Base-by-base conservation (phyloP, 23 red algal genomes). In the Gracilaria domingensis region DNA sequence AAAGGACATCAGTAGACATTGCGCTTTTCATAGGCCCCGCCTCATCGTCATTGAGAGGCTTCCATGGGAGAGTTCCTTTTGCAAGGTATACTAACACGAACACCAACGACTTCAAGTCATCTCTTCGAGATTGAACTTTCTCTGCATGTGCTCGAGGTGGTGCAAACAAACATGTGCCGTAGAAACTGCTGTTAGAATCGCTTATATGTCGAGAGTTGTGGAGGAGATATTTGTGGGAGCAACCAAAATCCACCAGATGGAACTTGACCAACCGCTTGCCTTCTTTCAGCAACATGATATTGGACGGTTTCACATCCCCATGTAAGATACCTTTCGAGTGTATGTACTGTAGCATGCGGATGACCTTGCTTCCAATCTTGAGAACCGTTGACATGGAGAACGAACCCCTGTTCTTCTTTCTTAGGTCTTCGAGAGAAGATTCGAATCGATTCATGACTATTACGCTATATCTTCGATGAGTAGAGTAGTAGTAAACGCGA, bases 221-320 rank as follows among this genome's bases (percentile, higher is more conserved):
- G 48, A n/a, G 8, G 16, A 47, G 23, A 34, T 49, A 86, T 11
- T 24, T 72, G n/a, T 51, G 56, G 17, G 82, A 37, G n/a, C 58
- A 48, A 39, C 82, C 82, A 69, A 86, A 86, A 29, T 86, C 82
- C 0, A 86, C 47, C 5, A 86, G 26, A 47, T 86, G 64, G 16
- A 86, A 55, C 36, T 48, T 86, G 60, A 28, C 36, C 17, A 66
- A 24, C 16, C 75, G 75, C 8, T 34, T 34, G 13, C 26, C 8
- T n/a, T 86, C 38, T 30, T 66, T 47, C 12, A 36, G 8, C n/a
- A 86, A 20, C 35, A 86, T 64, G 23, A 86, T 86, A 45, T 86
- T 86, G 21, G 35, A 53, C 2, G 82, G 82, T 17, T 86, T 86
- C 17, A 86, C 58, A 32, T 86, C 82, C 20, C 66, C 48, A 20